These are phyloP conservation scores for Penicillium egyptiacum DNA, from an alignment of 495 filamentous ascomycete genomes.

Conservation along the genomic window DNA sequence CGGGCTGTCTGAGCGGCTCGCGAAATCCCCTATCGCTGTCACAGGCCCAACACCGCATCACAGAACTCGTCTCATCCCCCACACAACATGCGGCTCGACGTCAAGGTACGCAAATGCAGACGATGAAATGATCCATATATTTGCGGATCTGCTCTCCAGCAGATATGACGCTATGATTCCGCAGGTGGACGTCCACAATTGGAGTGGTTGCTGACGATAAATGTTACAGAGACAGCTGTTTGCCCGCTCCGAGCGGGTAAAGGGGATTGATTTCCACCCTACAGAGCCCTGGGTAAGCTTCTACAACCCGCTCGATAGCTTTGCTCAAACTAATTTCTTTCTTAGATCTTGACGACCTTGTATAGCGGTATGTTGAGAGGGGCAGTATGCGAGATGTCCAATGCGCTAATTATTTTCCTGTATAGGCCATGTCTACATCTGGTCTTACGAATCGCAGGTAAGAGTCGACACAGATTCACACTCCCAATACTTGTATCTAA, in stretches of 20 bases:
- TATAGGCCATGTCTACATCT: conserved; percentile 94
- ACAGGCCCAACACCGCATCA: conserved; percentile 43
- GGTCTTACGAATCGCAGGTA: conserved; percentile 96
- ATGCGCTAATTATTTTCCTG: conserved; percentile 28
- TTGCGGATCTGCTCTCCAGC: background rate
- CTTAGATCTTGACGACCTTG: conserved; percentile 83
- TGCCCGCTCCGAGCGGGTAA: conserved; percentile 86
- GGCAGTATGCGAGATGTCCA: conserved; percentile 5
- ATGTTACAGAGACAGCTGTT: conserved; percentile 69
- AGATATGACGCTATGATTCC: conserved; percentile 19
- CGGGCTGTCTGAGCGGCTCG: conserved; percentile 46
- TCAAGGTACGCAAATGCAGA: conserved; percentile 67
- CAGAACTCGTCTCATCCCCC: conserved; percentile 36
- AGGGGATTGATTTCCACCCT: conserved; percentile 96
- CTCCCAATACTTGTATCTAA: conserved; percentile 14
- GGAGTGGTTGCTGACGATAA: conserved; percentile 19
- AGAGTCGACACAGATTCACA: conserved; percentile 4
- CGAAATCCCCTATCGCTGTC: conserved; percentile 36
- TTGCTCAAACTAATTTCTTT: conserved; percentile 27
- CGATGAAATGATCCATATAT: conserved; percentile 9
- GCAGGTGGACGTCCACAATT: conserved; percentile 20
- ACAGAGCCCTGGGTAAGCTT: conserved; percentile 81
- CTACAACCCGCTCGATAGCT: background rate
- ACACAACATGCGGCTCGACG: conserved; percentile 81
- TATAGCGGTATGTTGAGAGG: conserved; percentile 73